Conservation (phyloP, 805 yeast genomes). For the Wickerhamiella bombiphila region DNA sequence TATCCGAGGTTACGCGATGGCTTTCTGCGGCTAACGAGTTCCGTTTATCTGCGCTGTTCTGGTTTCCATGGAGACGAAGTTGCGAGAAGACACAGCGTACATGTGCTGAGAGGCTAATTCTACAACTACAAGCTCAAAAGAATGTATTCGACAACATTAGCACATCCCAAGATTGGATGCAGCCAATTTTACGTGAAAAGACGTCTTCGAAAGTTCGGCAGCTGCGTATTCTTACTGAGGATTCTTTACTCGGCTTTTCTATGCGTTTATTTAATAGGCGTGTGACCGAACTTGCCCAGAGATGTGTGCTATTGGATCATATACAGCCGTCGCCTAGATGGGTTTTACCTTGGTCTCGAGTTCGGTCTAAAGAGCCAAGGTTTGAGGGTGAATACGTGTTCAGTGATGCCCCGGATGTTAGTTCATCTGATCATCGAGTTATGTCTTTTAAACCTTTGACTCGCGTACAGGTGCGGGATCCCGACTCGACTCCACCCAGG, state of each 20-base stretch:
- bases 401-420: neutral
- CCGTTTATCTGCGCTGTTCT: slow-evolving; percentile 8
- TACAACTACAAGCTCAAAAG: neutral
- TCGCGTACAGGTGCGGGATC: slow-evolving; percentile 18
- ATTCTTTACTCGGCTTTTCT: slow-evolving; percentile 12
- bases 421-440: slow-evolving; percentile 6
- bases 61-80: slow-evolving; percentile 3
- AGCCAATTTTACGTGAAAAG: neutral
- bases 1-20: slow-evolving; percentile 13
- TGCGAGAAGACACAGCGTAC: neutral
- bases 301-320: slow-evolving; percentile 12
- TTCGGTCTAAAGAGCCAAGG: neutral
- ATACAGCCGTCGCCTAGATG: slow-evolving; percentile 11
- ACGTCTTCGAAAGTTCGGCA: too few relatives aligned
- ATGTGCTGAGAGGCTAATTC: neutral
- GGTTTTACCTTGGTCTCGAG: slow-evolving; percentile 6
- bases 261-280: slow-evolving; percentile 9
- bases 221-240: slow-evolving; percentile 2
- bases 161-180: neutral
- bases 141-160: neutral
- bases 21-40: slow-evolving; percentile 15
- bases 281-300: slow-evolving; percentile 9
- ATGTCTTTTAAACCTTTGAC: slow-evolving; percentile 10
- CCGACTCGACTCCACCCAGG: slow-evolving; percentile 23
- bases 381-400: neutral